phyloP scores from a whole-genome alignment of 2,329 filamentous ascomycete species.

The Amesomyces nigricolor region DNA sequence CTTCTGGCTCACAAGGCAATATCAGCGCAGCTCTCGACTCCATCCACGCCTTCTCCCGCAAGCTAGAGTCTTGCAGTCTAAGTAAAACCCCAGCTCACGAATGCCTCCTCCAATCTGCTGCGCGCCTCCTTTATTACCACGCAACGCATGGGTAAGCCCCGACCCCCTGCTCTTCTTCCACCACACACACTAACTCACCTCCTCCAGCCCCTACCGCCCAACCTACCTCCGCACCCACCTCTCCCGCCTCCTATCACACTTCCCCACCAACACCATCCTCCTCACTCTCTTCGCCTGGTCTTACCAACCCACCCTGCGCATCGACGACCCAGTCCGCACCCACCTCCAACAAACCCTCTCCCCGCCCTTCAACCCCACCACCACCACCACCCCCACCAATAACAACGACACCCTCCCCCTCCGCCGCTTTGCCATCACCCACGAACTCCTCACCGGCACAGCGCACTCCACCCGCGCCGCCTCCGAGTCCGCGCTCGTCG shows the following conservation, averaged over 20 bases:
- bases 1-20: conserved; percentile 47
- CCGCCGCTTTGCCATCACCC: conserved; percentile 46
- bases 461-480: conserved; percentile 45
- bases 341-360: conserved; percentile 50
- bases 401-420: conserved; percentile 33
- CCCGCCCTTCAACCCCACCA: not conserved
- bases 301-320: conserved; percentile 58
- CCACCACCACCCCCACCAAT: no score
- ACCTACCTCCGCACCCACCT: conserved; percentile 58
- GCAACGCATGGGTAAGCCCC: conserved; percentile 48
- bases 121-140: conserved; percentile 62
- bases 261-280: conserved; percentile 73
- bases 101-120: conserved; percentile 61
- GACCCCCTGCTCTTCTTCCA: not conserved
- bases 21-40: conserved; percentile 45
- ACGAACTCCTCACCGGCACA: conserved; percentile 46
- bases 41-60: conserved; percentile 39
- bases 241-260: conserved; percentile 51
- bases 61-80: conserved; percentile 36
- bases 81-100: conserved; percentile 46
- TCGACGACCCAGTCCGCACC: conserved; percentile 71
- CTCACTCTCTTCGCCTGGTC: conserved; percentile 68
- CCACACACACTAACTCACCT: not conserved
- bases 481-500: conserved; percentile 47
- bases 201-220: conserved; percentile 56